A percentile compares a stretch with the other conserved stretches of the same genome.
These are phyloP conservation scores for Dothideomycetes sp. DNA, from an alignment of 2,329 filamentous ascomycete species.

Conservation along the genomic window DNA sequence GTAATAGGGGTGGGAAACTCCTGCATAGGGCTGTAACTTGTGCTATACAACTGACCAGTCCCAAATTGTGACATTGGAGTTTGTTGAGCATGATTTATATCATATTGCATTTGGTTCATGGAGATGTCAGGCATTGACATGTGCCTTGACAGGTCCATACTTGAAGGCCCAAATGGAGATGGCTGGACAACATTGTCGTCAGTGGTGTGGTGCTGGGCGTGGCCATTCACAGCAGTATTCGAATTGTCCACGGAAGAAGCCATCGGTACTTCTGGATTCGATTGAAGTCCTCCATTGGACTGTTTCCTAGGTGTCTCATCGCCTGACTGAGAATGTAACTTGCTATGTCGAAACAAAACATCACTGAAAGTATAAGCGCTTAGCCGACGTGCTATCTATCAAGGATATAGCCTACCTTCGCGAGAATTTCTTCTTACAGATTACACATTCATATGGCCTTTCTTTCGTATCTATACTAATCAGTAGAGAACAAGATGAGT, in stretches of 20 bases:
- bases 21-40: slow-evolving; percentile 2
- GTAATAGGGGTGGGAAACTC: neutral
- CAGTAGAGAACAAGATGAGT: slow-evolving; percentile 13
- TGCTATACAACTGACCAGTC: neutral
- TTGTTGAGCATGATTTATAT: slow-evolving; percentile 4
- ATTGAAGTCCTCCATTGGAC: slow-evolving; percentile 22
- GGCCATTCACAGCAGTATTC: neutral
- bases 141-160: slow-evolving; percentile 9
- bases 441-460: slow-evolving; percentile 42
- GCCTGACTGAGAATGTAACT: slow-evolving; percentile 32
- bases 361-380: slow-evolving; percentile 26
- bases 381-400: too few relatives aligned
- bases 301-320: slow-evolving; percentile 19
- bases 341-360: slow-evolving; percentile 40
- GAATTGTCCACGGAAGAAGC: neutral
- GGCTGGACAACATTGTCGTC: neutral
- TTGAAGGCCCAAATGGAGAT: neutral
- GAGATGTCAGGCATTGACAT: slow-evolving; percentile 9
- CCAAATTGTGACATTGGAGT: slow-evolving; percentile 1
- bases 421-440: slow-evolving; percentile 44
- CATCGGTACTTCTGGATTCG: slow-evolving; percentile 4
- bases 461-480: slow-evolving; percentile 38
- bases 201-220: neutral
- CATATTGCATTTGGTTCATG: slow-evolving; percentile 1
- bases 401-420: slow-evolving; percentile 43